Conservation (phyloP, 116 monocot species). For the Iris pallida region DNA sequence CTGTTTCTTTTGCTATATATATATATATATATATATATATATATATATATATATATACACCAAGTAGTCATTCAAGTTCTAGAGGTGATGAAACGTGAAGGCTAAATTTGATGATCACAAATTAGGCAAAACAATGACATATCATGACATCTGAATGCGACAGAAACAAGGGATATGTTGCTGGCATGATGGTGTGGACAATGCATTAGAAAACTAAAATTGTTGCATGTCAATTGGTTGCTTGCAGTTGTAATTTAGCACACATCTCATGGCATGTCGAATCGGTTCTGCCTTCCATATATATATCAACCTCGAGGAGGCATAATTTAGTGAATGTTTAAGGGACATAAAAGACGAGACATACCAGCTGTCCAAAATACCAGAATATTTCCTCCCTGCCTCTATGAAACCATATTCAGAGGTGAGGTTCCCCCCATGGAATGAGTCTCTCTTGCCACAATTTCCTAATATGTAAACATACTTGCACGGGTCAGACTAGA, state of each 20-base stretch:
- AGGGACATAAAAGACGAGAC: neutral
- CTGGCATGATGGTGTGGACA: no score
- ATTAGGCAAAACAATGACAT: no score
- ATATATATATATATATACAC: no score
- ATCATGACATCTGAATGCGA: no score
- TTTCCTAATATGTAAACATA: conserved; percentile 22
- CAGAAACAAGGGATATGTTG: no score
- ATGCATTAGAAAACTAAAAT: no score
- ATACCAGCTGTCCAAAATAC: conserved; percentile 32
- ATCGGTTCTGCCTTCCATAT: neutral
- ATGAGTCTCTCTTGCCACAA: conserved; percentile 31
- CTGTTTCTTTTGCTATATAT: no score
- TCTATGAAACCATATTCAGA: conserved; percentile 14
- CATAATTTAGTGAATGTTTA: neutral
- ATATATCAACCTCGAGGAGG: neutral
- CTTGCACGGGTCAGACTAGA: neutral
- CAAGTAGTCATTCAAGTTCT: no score
- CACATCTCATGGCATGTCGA: conserved; percentile 3
- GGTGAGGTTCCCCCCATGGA: conserved; percentile 11
- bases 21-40: no score
- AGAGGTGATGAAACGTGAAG: no score
- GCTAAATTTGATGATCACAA: no score
- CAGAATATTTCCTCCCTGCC: conserved; percentile 11
- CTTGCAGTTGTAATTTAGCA: conserved; percentile 8
- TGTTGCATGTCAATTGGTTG: neutral